These are phyloP conservation scores for Solanum acaule DNA, from an alignment of 257 asterid species.

Conservation along the genomic window DNA sequence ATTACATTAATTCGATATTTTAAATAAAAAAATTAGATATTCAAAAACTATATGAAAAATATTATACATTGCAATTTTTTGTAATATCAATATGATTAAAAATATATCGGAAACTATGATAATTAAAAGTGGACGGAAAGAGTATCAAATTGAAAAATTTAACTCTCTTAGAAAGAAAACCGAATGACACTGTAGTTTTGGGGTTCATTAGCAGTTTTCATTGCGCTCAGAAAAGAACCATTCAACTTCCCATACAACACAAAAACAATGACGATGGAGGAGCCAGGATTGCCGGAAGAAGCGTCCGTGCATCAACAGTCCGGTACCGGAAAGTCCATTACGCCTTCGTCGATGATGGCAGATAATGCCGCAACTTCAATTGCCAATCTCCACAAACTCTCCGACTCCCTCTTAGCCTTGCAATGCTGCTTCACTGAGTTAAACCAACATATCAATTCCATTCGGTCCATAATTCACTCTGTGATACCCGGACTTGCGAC, in stretches of 20 bases:
- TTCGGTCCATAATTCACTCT: slow-evolving; percentile 34
- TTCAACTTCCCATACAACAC: background rate
- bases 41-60: rapidly evolving
- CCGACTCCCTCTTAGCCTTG: slow-evolving; percentile 43
- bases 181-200: background rate
- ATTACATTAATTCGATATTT: too few relatives aligned
- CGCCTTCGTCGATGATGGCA: background rate
- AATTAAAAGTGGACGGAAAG: background rate
- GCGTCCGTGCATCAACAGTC: background rate
- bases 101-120: rapidly evolving
- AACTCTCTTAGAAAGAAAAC: background rate
- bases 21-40: too few relatives aligned
- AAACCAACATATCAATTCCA: slow-evolving; percentile 38
- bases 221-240: background rate
- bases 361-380: slow-evolving; percentile 7
- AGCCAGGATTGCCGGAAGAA: background rate
- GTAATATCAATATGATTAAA: too few relatives aligned
- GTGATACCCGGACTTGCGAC: slow-evolving; percentile 16
- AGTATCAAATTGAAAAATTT: too few relatives aligned
- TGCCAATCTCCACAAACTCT: slow-evolving; percentile 30
- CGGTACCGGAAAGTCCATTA: background rate
- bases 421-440: slow-evolving; percentile 49
- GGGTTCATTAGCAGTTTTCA: background rate
- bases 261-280: background rate
- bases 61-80: too few relatives aligned